Percentiles rank a stretch among this genome's conserved stretches.
Evolutionary conservation across 2,329 filamentous ascomycete species (phyloP).

Genomic region (Ophiostoma quercus): DNA sequence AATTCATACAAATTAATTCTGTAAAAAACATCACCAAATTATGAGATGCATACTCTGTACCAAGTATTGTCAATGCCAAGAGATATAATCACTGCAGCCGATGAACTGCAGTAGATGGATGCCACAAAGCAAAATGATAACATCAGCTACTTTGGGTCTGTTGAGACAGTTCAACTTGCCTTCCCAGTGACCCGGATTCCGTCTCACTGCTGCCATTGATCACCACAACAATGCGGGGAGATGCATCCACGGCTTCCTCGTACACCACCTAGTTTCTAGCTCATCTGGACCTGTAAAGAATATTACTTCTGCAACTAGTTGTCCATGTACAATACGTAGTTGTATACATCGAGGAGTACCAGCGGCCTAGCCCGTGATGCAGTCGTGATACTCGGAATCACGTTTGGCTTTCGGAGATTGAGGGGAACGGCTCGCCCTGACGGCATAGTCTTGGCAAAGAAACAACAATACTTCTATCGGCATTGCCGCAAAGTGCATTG

Average conservation of each 20-base stretch:
- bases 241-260: neutral
- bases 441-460: neutral
- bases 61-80: too few species aligned
- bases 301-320: too few species aligned
- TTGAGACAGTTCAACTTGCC: too few species aligned
- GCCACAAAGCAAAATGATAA: too few species aligned
- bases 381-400: neutral
- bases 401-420: neutral
- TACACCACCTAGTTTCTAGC: neutral
- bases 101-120: too few species aligned
- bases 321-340: neutral
- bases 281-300: neutral
- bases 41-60: too few species aligned
- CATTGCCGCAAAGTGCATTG: neutral
- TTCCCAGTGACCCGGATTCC: neutral
- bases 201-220: neutral
- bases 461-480: neutral
- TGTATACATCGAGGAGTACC: neutral
- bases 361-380: neutral
- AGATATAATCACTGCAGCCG: too few species aligned
- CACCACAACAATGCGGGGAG: neutral
- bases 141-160: too few species aligned
- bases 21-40: too few species aligned
- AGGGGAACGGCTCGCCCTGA: neutral
- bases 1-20: too few species aligned